Conservation (phyloP, 2,329 filamentous ascomycete species). For the Xylariaceae sp. region DNA sequence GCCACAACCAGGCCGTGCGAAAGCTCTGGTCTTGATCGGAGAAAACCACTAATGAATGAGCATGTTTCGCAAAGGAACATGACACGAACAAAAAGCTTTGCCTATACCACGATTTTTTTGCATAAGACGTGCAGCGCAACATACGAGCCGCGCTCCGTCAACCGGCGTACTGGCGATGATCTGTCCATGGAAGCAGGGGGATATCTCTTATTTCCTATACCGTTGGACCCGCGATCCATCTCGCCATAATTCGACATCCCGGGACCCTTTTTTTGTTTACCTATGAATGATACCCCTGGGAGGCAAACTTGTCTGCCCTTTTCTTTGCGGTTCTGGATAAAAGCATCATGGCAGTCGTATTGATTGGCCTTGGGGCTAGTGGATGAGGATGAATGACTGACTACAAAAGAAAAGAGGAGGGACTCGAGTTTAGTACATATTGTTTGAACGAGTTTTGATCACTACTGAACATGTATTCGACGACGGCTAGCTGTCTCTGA, state of each 20-base stretch:
- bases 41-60: background rate
- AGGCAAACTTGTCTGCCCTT: constrained; percentile 6
- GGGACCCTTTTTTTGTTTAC: constrained; percentile 25
- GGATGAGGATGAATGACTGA: background rate
- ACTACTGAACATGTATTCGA: background rate
- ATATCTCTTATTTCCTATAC: background rate
- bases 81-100: background rate
- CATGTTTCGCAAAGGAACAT: background rate
- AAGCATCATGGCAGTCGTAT: constrained; percentile 1
- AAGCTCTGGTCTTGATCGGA: constrained; percentile 16
- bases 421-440: background rate
- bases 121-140: constrained; percentile 14
- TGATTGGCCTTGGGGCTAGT: background rate
- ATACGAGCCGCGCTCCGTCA: constrained; percentile 9
- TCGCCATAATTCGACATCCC: constrained; percentile 19
- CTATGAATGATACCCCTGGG: constrained; percentile 32
- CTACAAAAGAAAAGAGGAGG: background rate
- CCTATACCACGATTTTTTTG: constrained; percentile 2
- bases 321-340: constrained; percentile 4
- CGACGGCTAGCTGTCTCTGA: background rate
- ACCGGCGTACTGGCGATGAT: constrained; percentile 19
- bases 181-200: background rate
- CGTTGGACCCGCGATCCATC: background rate
- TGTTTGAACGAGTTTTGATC: background rate
- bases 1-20: constrained; percentile 18